Conservation (phyloP, 1,284 basidiomycete genomes). For the Tilletiopsis washingtonensis region DNA sequence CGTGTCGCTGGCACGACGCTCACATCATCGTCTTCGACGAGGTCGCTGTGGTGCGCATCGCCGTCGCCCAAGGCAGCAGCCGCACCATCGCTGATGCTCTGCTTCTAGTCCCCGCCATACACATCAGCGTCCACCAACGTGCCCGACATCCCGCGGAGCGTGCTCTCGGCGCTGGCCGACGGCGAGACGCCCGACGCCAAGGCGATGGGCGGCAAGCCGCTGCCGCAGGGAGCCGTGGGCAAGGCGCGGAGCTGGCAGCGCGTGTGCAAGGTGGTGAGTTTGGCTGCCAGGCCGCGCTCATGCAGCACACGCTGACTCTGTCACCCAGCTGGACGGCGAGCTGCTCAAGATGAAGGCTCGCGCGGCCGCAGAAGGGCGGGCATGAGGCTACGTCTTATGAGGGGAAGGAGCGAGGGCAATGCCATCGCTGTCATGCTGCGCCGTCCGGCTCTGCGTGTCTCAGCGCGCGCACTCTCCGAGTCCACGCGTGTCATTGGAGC, state of each 20-base stretch:
- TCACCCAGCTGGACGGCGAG: neutral
- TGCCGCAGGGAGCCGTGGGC: no score
- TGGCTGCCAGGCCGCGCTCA: constrained; percentile 22
- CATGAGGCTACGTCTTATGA: no score
- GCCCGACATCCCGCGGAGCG: constrained; percentile 14
- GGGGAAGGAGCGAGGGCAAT: no score
- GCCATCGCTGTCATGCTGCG: no score
- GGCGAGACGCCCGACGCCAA: constrained; percentile 1
- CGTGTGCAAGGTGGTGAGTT: constrained; percentile 18
- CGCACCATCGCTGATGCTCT: neutral
- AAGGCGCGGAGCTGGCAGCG: constrained; percentile 12
- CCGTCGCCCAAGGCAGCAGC: neutral
- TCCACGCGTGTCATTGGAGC: neutral
- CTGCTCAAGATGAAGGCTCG: no score
- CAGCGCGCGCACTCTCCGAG: neutral
- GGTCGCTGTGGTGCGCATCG: constrained; percentile 33
- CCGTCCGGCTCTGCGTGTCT: no score
- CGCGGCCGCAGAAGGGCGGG: no score
- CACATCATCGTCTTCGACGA: constrained; percentile 47
- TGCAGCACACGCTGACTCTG: neutral
- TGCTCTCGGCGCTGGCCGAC: constrained; percentile 8
- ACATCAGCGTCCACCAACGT: constrained; percentile 33
- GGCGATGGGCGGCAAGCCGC: neutral
- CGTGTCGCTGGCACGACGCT: constrained; percentile 41
- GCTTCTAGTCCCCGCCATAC: constrained; percentile 10